Base-by-base conservation (phyloP, 257 asterid species). In the Jacaranda mimosifolia region DNA sequence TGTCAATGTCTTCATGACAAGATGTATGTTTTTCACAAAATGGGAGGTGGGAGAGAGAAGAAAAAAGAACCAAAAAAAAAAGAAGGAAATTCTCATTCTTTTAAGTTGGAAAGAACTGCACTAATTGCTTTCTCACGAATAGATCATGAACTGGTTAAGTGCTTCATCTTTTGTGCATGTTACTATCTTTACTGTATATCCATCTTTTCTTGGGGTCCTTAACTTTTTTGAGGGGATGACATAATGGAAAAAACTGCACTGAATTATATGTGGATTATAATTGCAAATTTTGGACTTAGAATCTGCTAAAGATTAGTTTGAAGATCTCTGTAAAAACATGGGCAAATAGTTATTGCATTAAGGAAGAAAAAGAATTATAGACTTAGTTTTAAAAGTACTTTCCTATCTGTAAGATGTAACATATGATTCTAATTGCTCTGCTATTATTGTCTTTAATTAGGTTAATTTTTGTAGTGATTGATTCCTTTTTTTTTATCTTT, bases 101-200 rank as follows among this genome's bases (percentile, higher is more conserved):
- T 77, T 13, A 70, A 79, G 81, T 74, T 70, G 81, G 75, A 69
- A 68, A 84, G 81, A 68, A 63, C 39, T 77, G 75, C 55, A 74
- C 56, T 63, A 70, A 72, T 68, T 73, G 84, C 88, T 88, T 85
- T 83, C 40, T 72, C 71, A 63, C 15, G 45, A 77, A 73, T 38
- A 73, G 78, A n/a, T n/a, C n/a, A 74, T 71, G 53, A 55, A 63
- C 59, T 80, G 62, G 74, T 74, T 65, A 3, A 75, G 55, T 58
- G 70, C 70, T 77, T n/a, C n/a, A n/a, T 68, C 74, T 76, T 78
- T 76, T 40, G 13, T 79, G 78, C 80, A 79, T 36, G 57, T 80
- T 82, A 35, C 35, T 58, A 18, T 80, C 71, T 68, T 77, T 43
- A 42, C 9, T 7, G 39, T 59, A 12, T 36, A 35, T 66, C 46